Percentiles rank a stretch among this genome's conserved stretches.
phyloP scores from a whole-genome alignment of 106 monocot genomes.

The Dioscorea dumetorum region DNA sequence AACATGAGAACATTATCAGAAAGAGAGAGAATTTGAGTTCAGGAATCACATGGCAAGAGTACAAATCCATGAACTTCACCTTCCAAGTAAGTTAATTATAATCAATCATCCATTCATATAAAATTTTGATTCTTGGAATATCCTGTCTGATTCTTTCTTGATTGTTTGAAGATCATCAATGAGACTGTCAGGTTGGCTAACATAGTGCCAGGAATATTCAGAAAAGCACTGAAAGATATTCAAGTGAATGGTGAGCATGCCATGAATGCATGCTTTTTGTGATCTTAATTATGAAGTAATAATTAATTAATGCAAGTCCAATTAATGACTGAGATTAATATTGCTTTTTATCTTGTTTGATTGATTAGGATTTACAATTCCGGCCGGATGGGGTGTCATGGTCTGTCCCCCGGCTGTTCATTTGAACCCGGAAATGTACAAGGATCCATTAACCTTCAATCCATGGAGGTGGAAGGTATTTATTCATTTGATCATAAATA shows the following conservation, averaged over 20 bases:
- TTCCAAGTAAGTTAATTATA: constrained; percentile 23
- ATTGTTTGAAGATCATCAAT: constrained; percentile 34
- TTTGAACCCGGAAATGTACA: constrained; percentile 58
- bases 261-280: background rate
- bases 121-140: background rate
- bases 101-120: background rate
- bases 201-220: constrained; percentile 65
- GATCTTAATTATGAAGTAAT: background rate
- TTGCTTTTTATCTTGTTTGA: background rate
- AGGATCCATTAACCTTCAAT: constrained; percentile 56
- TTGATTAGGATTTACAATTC: constrained; percentile 52
- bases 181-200: constrained; percentile 55
- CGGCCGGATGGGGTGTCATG: constrained; percentile 61
- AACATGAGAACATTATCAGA: constrained; percentile 45
- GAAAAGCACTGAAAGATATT: constrained; percentile 54
- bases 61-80: constrained; percentile 66
- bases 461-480: constrained; percentile 61
- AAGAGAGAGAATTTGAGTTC: constrained; percentile 36
- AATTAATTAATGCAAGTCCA: background rate
- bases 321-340: no score
- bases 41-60: constrained; percentile 58
- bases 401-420: constrained; percentile 70
- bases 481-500: no score
- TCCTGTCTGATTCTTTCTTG: background rate
- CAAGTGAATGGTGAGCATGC: constrained; percentile 35